Evolutionary conservation across 2,329 filamentous ascomycete species (phyloP).

Genomic region (Alternaria arborescens): DNA sequence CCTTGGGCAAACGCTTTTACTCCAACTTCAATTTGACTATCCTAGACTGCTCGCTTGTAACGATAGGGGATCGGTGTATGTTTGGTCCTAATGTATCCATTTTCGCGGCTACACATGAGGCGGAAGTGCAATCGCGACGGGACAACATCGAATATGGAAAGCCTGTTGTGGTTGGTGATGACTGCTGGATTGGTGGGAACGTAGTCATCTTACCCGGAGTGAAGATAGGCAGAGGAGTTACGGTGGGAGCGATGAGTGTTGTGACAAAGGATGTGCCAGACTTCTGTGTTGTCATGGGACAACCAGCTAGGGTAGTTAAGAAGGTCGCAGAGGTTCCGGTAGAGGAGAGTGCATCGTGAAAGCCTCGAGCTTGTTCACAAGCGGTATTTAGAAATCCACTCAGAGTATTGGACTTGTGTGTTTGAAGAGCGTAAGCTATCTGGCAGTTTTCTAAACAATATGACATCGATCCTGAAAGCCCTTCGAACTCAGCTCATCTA

Average conservation of each 20-base stretch:
- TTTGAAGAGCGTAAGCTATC: conserved; percentile 6
- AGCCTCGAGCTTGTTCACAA: neutral
- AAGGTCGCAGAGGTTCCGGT: conserved; percentile 32
- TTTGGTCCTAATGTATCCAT: conserved; percentile 63
- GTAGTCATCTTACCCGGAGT: conserved; percentile 74
- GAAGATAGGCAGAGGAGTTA: conserved; percentile 76
- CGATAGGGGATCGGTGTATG: conserved; percentile 62
- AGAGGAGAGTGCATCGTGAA: conserved; percentile 10
- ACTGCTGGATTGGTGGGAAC: conserved; percentile 59
- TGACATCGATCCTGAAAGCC: neutral
- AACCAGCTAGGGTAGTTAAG: conserved; percentile 68
- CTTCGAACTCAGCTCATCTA: neutral
- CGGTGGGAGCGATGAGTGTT: conserved; percentile 81
- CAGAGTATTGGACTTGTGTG: neutral
- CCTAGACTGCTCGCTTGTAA: conserved; percentile 62
- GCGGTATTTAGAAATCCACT: neutral
- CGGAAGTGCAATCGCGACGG: conserved; percentile 57
- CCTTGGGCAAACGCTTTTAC: conserved; percentile 69
- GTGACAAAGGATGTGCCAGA: conserved; percentile 79
- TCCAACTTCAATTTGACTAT: conserved; percentile 66
- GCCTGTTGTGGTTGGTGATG: conserved; percentile 58
- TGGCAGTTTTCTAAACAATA: neutral
- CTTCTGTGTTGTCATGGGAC: conserved; percentile 69
- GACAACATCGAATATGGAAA: conserved; percentile 61
- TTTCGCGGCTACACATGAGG: conserved; percentile 62